Evolutionary conservation across 1,284 basidiomycete species (phyloP), one percentile per base, ranked within the genome.

Genomic region (Coniferiporia sulphurascens): DNA sequence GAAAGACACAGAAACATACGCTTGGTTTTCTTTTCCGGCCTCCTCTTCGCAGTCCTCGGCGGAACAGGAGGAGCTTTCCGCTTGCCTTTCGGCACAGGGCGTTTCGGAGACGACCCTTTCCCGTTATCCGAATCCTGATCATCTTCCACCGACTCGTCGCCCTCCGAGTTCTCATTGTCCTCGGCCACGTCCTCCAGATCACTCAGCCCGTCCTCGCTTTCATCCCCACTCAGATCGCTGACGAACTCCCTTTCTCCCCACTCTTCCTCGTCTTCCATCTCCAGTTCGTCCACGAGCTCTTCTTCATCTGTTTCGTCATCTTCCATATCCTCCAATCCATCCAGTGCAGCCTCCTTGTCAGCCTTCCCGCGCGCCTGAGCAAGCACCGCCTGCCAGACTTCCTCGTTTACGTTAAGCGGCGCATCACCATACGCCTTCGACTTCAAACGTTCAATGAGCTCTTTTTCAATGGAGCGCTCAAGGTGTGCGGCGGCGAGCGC

Each of bases 331-430:
- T 76, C 66, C 55, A 76, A 72, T 62, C 76, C 78, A 59, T 69
- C 72, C 54, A 74, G 72, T 59, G 71, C 69, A 67, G 77, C 76
- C 65, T 77, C 78, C 65, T 80, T 79, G 56, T 70, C 77, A n/a
- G 74, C 73, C 66, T 81, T 81, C 69, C 94, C 91, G 60, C 85
- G 79, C 21, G 60, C 58, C 52, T 59, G 51, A 69, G 96, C 92
- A 52, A 98, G 76, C 46, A 98, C 87, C 5, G 89, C 86, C 65
- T 88, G 85, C 97, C 97, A 99, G 4, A 99, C 95, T 48, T 84
- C 88, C 75, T 99, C 97, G 74, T 99, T 99, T 64, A 99, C 95
- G 73, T 99, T 99, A 44, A 99, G 80, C 19, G 96, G 97, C 34
- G 93, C 91, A 69, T 99, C 97, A 52, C 97, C 96, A 70, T 99